Evolutionary conservation across 306 rosid genomes (phyloP).

Genomic region (Begonia fuchsioides): DNA sequence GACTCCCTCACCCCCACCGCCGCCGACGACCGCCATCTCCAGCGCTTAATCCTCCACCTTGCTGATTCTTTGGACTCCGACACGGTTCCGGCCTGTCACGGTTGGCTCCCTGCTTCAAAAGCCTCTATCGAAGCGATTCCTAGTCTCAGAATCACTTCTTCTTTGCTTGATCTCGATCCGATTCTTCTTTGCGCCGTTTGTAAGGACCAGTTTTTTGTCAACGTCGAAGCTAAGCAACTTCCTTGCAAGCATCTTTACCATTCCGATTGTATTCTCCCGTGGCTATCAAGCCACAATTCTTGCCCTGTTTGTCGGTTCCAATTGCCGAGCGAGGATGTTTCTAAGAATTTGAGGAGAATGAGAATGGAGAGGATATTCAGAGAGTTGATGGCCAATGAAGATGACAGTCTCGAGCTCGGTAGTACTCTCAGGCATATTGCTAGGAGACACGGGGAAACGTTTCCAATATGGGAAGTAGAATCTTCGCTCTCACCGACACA

Average conservation of each 20-base stretch:
- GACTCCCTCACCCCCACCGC: constrained; percentile 7
- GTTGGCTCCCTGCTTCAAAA: constrained; percentile 14
- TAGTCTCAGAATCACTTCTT: constrained; percentile 15
- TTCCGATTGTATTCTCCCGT: constrained; percentile 65
- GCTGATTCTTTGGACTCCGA: constrained; percentile 10
- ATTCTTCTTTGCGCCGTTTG: constrained; percentile 52
- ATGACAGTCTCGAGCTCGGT: constrained; percentile 38
- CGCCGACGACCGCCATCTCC: constrained; percentile 22
- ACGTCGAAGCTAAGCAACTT: constrained; percentile 41
- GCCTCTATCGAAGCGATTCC: constrained; percentile 20
- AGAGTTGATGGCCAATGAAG: constrained; percentile 30
- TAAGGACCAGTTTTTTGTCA: constrained; percentile 32
- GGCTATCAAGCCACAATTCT: constrained; percentile 49
- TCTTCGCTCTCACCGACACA: constrained; percentile 7
- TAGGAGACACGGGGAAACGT: constrained; percentile 21
- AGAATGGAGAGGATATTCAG: constrained; percentile 22
- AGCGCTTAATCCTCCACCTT: constrained; percentile 28
- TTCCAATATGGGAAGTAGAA: neutral
- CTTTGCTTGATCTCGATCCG: constrained; percentile 30
- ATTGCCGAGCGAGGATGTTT: constrained; percentile 18
- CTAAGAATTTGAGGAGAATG: constrained; percentile 2
- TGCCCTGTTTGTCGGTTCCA: constrained; percentile 76
- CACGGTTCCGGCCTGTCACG: constrained; percentile 1
- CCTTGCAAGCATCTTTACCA: constrained; percentile 75
- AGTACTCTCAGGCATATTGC: constrained; percentile 54